Base-by-base conservation (phyloP, 768 basidiomycete genomes). In the Trametes villosa region DNA sequence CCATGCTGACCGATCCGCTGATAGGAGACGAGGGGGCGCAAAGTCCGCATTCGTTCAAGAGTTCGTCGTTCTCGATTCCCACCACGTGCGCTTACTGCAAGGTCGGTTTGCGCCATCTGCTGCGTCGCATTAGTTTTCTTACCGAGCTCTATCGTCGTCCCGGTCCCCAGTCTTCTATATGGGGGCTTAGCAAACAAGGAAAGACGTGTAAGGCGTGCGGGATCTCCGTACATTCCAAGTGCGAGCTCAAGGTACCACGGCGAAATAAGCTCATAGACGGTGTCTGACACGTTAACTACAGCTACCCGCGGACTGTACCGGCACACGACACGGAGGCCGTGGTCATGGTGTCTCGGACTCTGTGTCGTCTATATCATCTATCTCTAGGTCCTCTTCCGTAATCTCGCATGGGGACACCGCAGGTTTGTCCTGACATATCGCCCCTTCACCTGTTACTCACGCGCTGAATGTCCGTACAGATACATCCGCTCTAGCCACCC, bases 141-240 rank as follows among this genome's bases (percentile, higher is more conserved):
- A 9, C 54, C 36, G 46, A 27, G 47, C n/a, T 44, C 41, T 48
- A 41, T 20, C 31, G 26, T 4, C 29, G 45, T 27, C 18, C 7
- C 2, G 12, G 22, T 17, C 26, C 12, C 9, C 45, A 93, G 91
- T 80, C 87, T 11, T 89, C 89, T 9, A 92, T 94, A 30, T 94
- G 92, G 92, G 93, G 92, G 9, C 76, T 94, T 44, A 89, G 84
- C 70, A 93, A 92, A 72, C 89, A 91, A 69, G 92, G 92, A 33
- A 94, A 92, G 76, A 91, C 88, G 7, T 94, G 92, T 76, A 87
- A 81, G 70, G 73, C 78, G 13, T 94, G 93, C 70, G 86, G 88
- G 1, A 73, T 94, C 50, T 87, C 88, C 20, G 92, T 94, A 8
- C 92, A 94, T 71, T 77, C 85, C 47, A 93, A 91, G 72, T 94